phyloP scores from a whole-genome alignment of 1,284 basidiomycete species.

The Apiotrichum sp. region DNA sequence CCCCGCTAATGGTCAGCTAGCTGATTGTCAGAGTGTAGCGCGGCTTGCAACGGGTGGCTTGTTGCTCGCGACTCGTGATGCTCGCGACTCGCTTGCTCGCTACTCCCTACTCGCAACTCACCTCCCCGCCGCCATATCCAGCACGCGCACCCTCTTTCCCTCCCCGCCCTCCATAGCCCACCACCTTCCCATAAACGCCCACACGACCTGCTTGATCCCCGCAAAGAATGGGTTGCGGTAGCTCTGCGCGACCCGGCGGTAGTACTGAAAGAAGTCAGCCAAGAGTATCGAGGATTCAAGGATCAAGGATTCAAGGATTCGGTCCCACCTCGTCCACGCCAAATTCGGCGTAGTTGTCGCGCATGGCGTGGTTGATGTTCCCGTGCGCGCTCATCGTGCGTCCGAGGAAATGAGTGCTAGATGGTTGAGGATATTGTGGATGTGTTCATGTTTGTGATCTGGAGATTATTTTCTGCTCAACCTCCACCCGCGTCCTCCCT shows the following conservation, averaged over 20 bases:
- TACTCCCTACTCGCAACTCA: conserved; percentile 24
- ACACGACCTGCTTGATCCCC: conserved; percentile 51
- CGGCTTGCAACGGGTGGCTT: too few species aligned
- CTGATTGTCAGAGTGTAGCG: neutral
- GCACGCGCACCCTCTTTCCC: conserved; percentile 34
- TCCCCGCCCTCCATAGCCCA: conserved; percentile 45
- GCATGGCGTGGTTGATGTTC: conserved; percentile 60
- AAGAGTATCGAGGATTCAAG: too few species aligned
- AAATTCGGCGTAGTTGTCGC: conserved; percentile 60
- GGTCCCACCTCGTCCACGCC: conserved; percentile 62
- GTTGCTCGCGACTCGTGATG: neutral
- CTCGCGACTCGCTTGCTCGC: neutral
- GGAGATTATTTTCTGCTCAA: too few species aligned
- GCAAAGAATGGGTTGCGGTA: conserved; percentile 69
- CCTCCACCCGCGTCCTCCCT: too few species aligned
- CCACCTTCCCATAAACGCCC: conserved; percentile 45
- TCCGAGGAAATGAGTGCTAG: too few species aligned
- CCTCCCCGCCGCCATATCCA: conserved; percentile 55
- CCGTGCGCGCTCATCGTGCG: conserved; percentile 20
- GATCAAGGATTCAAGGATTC: too few species aligned
- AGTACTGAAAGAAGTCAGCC: conserved; percentile 43
- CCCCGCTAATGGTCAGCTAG: conserved; percentile 32
- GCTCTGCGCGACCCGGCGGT: conserved; percentile 55
- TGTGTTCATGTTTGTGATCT: too few species aligned
- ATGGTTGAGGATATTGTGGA: too few species aligned